Base-by-base conservation (phyloP, 139 green algal genomes). In the Closterium sp. region DNA sequence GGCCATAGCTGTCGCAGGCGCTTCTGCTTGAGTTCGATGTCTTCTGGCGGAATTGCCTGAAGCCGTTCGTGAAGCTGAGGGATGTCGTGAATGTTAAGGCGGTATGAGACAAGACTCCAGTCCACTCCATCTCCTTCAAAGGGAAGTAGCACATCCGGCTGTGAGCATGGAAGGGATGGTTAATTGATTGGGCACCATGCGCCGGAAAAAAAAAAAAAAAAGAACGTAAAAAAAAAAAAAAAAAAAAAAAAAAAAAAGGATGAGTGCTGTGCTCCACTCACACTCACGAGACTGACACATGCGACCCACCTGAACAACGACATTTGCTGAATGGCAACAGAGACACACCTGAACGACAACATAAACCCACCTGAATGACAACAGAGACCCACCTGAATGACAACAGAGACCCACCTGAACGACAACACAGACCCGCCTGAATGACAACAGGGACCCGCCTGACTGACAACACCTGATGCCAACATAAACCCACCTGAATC, bases 51-150 rank as follows among this genome's bases (percentile, higher is more conserved):
- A 70, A 92, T 32, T 27, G 85, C 70, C n/a, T 29, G 27, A 6
- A 92, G 70, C 19, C 90, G 90, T 27, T 92, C 24, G 22, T 42
- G 42, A 4, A 92, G 21, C 10, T 29, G 90, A 6, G 90, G 86
- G 5, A 92, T 90, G 28, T 92, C 70, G 5, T 17, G 24, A 10
- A 32, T 89, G 27, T n/a, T 34, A 5, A 92, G 27, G 2, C 38
- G 34, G 32, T 90, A n/a, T 3, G 70, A 42, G 86, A 92, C 42
- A 0, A 29, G n/a, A 17, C 32, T 90, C 90, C 90, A 92, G 32
- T 86, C 84, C n/a, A 92, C 28, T 22, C 90, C 17, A 31, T 92
- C 90, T 28, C 70, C 70, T 34, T 92, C 90, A 89, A 92, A 89
- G n/a, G 90, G 90, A 31, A 90, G 90, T 10, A 50, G 22, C 85